Percentiles rank a stretch among this genome's conserved stretches.
phyloP scores from a whole-genome alignment of 768 basidiomycete genomes.

The Kondoa subrosea region DNA sequence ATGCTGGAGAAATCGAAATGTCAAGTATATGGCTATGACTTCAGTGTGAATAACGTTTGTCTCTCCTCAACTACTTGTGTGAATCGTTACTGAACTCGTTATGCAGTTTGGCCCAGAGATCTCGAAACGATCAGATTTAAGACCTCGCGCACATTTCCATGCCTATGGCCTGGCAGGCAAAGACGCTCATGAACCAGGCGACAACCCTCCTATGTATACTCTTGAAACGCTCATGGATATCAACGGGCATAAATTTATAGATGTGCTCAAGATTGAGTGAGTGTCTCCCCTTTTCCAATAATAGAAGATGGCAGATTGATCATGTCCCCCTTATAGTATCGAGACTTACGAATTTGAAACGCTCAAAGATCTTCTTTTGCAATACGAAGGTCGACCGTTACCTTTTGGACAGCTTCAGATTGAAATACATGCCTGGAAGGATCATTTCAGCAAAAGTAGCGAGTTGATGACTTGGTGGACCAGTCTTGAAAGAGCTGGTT shows the following conservation, averaged over 20 bases:
- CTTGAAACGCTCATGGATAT: slow-evolving; percentile 7
- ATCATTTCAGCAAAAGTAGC: slow-evolving; percentile 8
- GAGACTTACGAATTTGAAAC: slow-evolving; percentile 16
- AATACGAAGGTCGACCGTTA: slow-evolving; percentile 15
- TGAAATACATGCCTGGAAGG: slow-evolving; percentile 21
- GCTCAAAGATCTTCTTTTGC: slow-evolving; percentile 7
- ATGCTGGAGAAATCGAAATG: slow-evolving; percentile 5
- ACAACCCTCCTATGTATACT: slow-evolving; percentile 17
- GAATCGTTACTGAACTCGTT: too few relatives aligned
- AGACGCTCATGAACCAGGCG: slow-evolving; percentile 11
- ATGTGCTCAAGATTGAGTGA: slow-evolving; percentile 21
- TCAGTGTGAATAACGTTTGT: slow-evolving; percentile 11
- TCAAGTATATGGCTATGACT: slow-evolving; percentile 23
- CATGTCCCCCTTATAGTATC: slow-evolving; percentile 11
- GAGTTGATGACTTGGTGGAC: slow-evolving; percentile 2
- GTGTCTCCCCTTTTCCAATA: neutral
- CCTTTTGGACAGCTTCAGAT: slow-evolving; percentile 21
- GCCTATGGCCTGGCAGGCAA: slow-evolving; percentile 8
- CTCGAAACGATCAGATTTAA: neutral
- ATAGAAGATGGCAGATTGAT: neutral
- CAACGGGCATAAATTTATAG: slow-evolving; percentile 19
- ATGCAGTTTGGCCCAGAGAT: slow-evolving; percentile 15
- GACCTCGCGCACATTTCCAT: slow-evolving; percentile 9
- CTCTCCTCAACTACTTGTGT: neutral
- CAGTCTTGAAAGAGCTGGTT: slow-evolving; percentile 9